Conservation (phyloP, 345 rosid genomes). For the Pistacia integerrima region DNA sequence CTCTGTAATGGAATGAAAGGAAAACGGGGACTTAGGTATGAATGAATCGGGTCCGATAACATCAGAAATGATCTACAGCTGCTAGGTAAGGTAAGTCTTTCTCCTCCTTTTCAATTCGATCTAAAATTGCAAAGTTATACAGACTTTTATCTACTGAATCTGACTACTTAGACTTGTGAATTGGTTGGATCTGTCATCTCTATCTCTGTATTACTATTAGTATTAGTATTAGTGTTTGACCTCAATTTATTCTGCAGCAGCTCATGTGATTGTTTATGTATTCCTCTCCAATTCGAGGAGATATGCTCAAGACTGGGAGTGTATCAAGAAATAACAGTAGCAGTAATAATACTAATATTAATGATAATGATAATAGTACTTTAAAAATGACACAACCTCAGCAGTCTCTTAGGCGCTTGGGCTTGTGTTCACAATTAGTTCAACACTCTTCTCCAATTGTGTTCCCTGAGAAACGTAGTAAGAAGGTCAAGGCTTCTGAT, state of each 20-base stretch:
- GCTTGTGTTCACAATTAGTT: constrained; percentile 72
- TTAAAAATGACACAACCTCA: constrained; percentile 44
- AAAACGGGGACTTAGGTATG: constrained; percentile 12
- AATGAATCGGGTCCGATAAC: constrained; percentile 15
- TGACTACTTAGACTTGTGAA: background rate
- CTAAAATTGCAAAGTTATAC: background rate
- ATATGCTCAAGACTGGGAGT: constrained; percentile 46
- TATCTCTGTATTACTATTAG: background rate
- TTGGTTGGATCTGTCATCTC: constrained; percentile 7
- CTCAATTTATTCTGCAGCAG: background rate
- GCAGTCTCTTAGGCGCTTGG: constrained; percentile 74
- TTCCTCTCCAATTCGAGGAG: background rate
- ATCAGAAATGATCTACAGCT: background rate
- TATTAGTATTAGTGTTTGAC: background rate
- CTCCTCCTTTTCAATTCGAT: background rate
- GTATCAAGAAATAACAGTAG: constrained; percentile 29
- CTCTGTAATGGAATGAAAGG: background rate
- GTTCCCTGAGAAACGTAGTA: constrained; percentile 82
- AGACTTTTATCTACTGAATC: background rate
- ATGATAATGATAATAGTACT: constrained; percentile 22
- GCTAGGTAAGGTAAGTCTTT: constrained; percentile 8
- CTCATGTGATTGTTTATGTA: constrained; percentile 4
- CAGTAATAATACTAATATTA: constrained; percentile 17
- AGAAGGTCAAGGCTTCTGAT: constrained; percentile 65
- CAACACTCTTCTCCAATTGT: constrained; percentile 85